Conservation (phyloP, 208 protist species). For the Leishmania arabica region DNA sequence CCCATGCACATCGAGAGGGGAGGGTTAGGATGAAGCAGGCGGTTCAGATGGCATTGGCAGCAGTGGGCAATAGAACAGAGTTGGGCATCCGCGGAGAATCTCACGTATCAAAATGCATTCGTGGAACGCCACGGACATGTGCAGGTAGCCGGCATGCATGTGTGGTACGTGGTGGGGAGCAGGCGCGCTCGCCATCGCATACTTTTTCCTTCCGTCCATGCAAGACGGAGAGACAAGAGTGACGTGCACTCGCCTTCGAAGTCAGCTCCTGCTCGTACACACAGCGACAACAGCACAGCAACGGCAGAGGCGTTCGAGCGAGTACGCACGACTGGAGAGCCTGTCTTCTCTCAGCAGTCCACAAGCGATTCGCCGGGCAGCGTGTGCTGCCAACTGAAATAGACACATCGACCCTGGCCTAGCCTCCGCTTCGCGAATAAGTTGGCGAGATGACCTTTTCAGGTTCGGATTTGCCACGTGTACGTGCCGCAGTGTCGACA, state of each 20-base stretch:
- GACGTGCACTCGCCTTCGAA: not conserved
- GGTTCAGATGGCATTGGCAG: not conserved
- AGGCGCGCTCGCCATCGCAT: not conserved
- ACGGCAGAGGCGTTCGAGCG: not conserved
- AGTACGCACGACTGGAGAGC: not conserved
- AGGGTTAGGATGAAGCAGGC: not conserved
- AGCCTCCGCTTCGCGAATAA: not conserved
- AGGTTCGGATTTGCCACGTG: no score
- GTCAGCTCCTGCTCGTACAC: not conserved
- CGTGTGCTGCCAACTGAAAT: not conserved
- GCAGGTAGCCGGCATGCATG: not conserved
- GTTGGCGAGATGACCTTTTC: not conserved
- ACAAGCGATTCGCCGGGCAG: not conserved
- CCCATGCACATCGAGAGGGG: not conserved
- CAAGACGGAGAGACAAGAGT: not conserved
- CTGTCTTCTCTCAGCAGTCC: not conserved
- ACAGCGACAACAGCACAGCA: not conserved
- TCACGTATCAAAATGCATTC: not conserved
- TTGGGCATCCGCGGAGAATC: not conserved
- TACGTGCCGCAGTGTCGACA: no score
- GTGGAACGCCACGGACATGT: not conserved
- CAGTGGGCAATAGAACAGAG: not conserved
- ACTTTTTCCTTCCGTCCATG: not conserved
- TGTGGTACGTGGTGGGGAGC: not conserved
- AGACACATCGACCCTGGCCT: not conserved